Evolutionary conservation across 176 grass and related monocot genomes (phyloP), one percentile per base, ranked within the genome.

Genomic region (Cenchrus fungigraminus): DNA sequence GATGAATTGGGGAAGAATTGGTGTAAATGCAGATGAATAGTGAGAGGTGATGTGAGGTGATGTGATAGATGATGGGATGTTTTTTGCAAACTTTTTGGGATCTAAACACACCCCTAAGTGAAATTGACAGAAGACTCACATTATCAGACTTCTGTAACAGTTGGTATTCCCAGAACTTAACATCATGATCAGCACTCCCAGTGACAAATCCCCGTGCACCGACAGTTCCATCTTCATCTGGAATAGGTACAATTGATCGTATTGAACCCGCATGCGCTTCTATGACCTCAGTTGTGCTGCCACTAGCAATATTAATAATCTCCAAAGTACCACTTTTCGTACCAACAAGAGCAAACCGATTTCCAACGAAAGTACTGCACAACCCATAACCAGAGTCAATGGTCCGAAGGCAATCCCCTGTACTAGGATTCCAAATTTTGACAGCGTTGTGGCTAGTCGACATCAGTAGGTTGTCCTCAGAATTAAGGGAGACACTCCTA

Each of bases 161-260:
- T 13, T 90, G 87, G 79, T 98, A 98, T 65, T 98, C 95, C 95
- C 95, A 98, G 74, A 98, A 98, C 79, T 98, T 98, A 31, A 98
- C 89, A 78, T 98, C 95, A 73, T 92, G 87, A 87, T 98, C 92
- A 64, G 91, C 92, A 87, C 88, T 92, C 51, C 92, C 92, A 31
- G 95, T 98, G 72, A 93, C 87, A 84, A 98, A 98, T 61, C 95
- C 95, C 68, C 81, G 83, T 5, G 88, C 91, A 76, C 80, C 68
- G 43, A 89, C 20, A 87, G 74, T 83, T 44, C 92, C 87, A 90
- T 86, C 82, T 34, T 90, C 89, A 80, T 95, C 91, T 84, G 92
- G 91, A 90, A 98, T 91, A 31, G 76, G 87, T 42, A 91, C 85
- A 57, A 98, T 88, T n/a, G 92, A 95, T 64, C 93, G 84, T 86